Base-by-base conservation (phyloP, 2,329 filamentous ascomycete genomes). In the Talaromyces marneffei region DNA sequence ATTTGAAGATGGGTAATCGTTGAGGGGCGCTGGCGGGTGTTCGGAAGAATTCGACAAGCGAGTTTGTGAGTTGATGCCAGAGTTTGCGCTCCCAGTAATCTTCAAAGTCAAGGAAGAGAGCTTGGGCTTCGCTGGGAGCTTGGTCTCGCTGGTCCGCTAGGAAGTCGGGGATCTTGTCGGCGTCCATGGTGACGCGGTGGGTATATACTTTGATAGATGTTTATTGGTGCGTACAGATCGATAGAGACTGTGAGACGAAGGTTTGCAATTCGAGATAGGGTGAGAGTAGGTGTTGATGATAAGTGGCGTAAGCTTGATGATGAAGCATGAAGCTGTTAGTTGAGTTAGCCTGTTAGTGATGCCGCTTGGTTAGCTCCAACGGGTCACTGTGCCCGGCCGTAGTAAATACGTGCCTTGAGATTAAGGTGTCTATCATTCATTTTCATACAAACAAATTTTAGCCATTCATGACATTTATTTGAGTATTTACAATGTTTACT, bases 21-120 rank as follows among this genome's bases (percentile, higher is more conserved):
- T 96, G 91, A 62, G 86, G 82, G 61, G 87, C 88, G 77, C 92
- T 97, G 72, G 87, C 85, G 48, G 89, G 84, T 69, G 90, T 80
- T 71, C 87, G 87, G 81, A 97, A 99, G 84, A 93, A 97, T 67
- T 90, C 84, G 69, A 96, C 82, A 61, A 99, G 85, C 58, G 88
- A 83, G 72, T 96, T 89, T 37, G 94, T 99, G 68, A 99, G 88
- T 79, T 99, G 92, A 81, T 99, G 94, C 94, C 94, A 99, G 79
- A 99, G 85, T 80, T 97, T 97, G 71, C 93, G 88, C 82, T 99
- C 94, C 94, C 94, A 99, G 73, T 87, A 90, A 75, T 96, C 92
- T 81, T 99, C 94, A 67, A 99, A 96, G 70, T 88, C 86, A 70
- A 99, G 84, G 76, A 97, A 90, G 71, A 90, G 86, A 71, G 88